Evolutionary conservation across 148 eudicot genomes (phyloP).

Genomic region (Chenopodium album): DNA sequence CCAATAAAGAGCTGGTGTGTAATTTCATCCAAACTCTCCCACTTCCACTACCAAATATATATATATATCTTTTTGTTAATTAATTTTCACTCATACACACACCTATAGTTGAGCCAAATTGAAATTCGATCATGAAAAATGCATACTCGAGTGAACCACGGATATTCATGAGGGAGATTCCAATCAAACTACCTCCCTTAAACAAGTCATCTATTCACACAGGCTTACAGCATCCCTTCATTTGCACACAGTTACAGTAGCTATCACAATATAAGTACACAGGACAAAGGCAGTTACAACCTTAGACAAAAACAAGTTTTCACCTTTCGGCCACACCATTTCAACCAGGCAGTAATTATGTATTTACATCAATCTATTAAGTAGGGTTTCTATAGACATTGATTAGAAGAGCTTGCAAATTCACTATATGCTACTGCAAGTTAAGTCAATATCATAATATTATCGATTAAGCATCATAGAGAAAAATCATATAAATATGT

Average conservation of each 20-base stretch:
- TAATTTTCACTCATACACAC: too few species aligned
- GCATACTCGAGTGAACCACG: neutral
- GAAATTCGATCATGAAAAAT: neutral
- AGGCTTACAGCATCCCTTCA: neutral
- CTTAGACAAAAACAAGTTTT: neutral
- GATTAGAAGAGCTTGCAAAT: neutral
- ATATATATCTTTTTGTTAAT: neutral
- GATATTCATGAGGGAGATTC: too few species aligned
- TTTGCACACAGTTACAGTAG: neutral
- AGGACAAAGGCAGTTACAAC: neutral
- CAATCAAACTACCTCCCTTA: too few species aligned
- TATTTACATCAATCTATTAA: neutral
- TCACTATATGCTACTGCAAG: slow-evolving; percentile 4
- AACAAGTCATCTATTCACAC: too few species aligned
- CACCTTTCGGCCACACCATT: neutral
- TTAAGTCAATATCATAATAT: neutral
- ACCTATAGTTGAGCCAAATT: neutral
- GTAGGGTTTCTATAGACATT: neutral
- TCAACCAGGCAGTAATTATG: neutral
- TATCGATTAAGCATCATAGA: neutral
- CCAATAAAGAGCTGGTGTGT: neutral
- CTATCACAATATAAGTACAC: neutral
- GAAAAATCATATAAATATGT: neutral
- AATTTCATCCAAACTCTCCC: neutral
- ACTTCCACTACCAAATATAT: neutral